Evolutionary conservation across 208 protist genomes (phyloP), one percentile per base, ranked within the genome.

Genomic region (Spongospora subterranea): DNA sequence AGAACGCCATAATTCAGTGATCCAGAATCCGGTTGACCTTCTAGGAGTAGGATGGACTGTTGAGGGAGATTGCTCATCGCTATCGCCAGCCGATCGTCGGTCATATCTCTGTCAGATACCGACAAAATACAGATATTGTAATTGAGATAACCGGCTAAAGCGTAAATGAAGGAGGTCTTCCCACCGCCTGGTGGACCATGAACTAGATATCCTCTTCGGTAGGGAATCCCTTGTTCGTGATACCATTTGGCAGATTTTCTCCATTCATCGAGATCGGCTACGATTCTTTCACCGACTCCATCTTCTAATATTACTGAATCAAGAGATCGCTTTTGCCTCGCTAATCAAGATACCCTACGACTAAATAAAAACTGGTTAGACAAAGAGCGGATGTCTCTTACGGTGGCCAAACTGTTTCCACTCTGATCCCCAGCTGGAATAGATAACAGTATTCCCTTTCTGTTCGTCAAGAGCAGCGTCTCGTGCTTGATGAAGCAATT

Each of bases 161-260:
- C 92, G 35, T n/a, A 90, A 90, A 93, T 90, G 77, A 93, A 91
- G 66, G 90, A 92, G 29, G 90, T 92, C 92, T 93, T 93, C 40
- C 92, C 92, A 29, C 88, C 65, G 0, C 92, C 92, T 20, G 92
- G 92, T 11, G 90, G 91, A 0, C 92, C 92, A 32, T 93, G 90
- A 38, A 93, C 90, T 39, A 93, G 50, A 43, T 93, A 93, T 35
- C 92, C 90, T 0, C 92, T 64, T 0, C 92, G 91, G 38, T 92
- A 93, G 35, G 92, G 92, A 13, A 93, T 93, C 13, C 92, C 92
- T 32, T 90, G 6, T 11, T 93, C 76, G 1, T 41, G 35, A 88
- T 93, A 93, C 91, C 91, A 93, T 6, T 0, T 0, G 20, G 89
- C 35, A 20, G 45, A 71, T 29, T 92, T 20, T 17, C 6, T 32